phyloP scores from a whole-genome alignment of 1,139 yeast genomes.

The Geotrichum phurueaensis region DNA sequence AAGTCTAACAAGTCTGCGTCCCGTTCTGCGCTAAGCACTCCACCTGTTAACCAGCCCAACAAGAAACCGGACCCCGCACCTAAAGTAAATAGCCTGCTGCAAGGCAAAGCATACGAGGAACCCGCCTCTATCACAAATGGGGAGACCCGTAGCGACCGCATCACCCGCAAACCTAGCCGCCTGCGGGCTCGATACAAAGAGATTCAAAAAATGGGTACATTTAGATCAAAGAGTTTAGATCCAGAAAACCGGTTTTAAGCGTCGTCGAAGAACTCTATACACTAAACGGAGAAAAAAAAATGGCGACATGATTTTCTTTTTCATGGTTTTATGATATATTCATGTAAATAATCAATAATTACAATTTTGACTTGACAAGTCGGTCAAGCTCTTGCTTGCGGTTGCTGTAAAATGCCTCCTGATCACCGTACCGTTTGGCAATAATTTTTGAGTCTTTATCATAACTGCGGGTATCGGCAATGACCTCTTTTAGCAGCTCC shows the following conservation, averaged over 20 bases:
- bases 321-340: not conserved
- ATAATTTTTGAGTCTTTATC: slow-evolving; percentile 17
- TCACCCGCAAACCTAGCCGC: not conserved
- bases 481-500: slow-evolving; percentile 31
- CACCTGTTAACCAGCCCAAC: not conserved
- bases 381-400: not conserved
- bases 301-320: not conserved
- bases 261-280: not conserved
- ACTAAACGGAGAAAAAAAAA: no score
- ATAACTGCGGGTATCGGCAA: slow-evolving; percentile 23
- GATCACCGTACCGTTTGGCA: slow-evolving; percentile 5
- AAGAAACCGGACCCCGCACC: not conserved
- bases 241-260: slow-evolving; percentile 1
- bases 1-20: not conserved
- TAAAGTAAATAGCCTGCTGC: not conserved
- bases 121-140: not conserved
- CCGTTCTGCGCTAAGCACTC: not conserved
- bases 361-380: not conserved
- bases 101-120: not conserved
- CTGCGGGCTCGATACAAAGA: not conserved
- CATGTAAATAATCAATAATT: not conserved
- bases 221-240: slow-evolving; percentile 1
- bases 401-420: slow-evolving; percentile 2
- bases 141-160: not conserved
- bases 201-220: not conserved